These are phyloP conservation scores for Brassica balearica DNA, from an alignment of 441 rosid species.

Conservation along the genomic window DNA sequence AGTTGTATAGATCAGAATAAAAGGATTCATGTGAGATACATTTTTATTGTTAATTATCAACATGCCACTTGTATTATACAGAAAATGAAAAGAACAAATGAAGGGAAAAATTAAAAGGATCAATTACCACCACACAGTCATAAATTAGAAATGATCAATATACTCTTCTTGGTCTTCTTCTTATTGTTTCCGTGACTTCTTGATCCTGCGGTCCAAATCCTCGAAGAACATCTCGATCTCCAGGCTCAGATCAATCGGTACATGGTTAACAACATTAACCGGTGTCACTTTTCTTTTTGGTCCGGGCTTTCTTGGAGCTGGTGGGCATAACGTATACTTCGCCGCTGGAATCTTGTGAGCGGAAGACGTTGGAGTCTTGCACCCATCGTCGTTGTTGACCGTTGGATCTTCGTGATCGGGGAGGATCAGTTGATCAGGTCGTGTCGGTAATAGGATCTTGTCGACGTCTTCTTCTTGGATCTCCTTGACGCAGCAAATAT, in stretches of 20 bases:
- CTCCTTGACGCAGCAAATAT: conserved; percentile 39
- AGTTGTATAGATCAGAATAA: conserved; percentile 20
- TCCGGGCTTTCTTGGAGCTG: conserved; percentile 67
- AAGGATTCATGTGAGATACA: conserved; percentile 24
- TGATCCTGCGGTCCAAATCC: conserved; percentile 56
- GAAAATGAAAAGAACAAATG: background rate
- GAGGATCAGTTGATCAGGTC: conserved; percentile 27
- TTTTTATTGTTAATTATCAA: conserved; percentile 27
- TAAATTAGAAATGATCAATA: conserved; percentile 36
- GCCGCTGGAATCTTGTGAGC: conserved; percentile 62
- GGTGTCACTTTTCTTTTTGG: conserved; percentile 44
- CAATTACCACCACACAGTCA: conserved; percentile 43
- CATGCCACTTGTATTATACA: conserved; percentile 35
- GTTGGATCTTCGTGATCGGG: conserved; percentile 34
- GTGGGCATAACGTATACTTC: conserved; percentile 58
- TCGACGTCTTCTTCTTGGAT: conserved; percentile 41
- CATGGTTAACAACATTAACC: conserved; percentile 31
- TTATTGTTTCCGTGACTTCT: conserved; percentile 60
- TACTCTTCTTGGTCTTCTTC: background rate
- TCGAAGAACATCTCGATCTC: conserved; percentile 60
- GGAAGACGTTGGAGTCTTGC: conserved; percentile 72
- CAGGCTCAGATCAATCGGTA: conserved; percentile 50
- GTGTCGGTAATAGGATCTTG: conserved; percentile 32
- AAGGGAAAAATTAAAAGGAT: conserved; percentile 19
- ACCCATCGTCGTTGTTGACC: conserved; percentile 54